Evolutionary conservation across 2,329 filamentous ascomycete species (phyloP).

Genomic region (Rugonectria rugulosa): DNA sequence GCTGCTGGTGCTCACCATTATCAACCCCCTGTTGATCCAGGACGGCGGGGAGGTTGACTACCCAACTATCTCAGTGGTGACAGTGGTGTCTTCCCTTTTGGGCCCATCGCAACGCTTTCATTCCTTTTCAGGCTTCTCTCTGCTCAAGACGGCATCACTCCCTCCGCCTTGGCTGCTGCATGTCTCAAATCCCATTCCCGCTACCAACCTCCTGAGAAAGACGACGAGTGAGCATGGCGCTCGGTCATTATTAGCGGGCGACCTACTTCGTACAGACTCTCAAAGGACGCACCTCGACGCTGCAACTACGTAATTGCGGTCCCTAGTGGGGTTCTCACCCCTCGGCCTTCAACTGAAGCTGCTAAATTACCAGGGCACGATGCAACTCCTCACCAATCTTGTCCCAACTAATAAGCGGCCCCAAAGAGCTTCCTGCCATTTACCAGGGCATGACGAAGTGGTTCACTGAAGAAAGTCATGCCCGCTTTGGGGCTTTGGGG

Average conservation of each 20-base stretch:
- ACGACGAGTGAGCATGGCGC: neutral
- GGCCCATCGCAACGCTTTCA: constrained; percentile 7
- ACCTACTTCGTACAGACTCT: neutral
- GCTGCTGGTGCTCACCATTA: neutral
- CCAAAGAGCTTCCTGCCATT: neutral
- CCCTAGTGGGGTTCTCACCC: constrained; percentile 16
- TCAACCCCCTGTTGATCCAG: constrained; percentile 7
- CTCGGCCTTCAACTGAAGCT: constrained; percentile 18
- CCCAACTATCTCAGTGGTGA: no score
- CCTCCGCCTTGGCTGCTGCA: no score
- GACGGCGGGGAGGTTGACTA: no score
- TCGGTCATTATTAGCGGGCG: constrained; percentile 5
- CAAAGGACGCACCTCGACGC: neutral
- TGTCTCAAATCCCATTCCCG: neutral
- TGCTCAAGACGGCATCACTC: neutral
- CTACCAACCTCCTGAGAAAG: neutral
- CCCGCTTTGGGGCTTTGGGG: constrained; percentile 15
- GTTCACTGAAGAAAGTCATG: neutral
- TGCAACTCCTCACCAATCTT: constrained; percentile 18
- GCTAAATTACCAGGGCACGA: constrained; percentile 5
- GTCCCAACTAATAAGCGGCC: neutral
- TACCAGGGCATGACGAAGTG: constrained; percentile 8
- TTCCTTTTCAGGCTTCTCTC: neutral
- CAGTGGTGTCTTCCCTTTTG: constrained; percentile 5
- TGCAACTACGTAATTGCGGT: constrained; percentile 27